Evolutionary conservation across 2,329 filamentous ascomycete species (phyloP).

Genomic region (Herpotrichia juniperi): DNA sequence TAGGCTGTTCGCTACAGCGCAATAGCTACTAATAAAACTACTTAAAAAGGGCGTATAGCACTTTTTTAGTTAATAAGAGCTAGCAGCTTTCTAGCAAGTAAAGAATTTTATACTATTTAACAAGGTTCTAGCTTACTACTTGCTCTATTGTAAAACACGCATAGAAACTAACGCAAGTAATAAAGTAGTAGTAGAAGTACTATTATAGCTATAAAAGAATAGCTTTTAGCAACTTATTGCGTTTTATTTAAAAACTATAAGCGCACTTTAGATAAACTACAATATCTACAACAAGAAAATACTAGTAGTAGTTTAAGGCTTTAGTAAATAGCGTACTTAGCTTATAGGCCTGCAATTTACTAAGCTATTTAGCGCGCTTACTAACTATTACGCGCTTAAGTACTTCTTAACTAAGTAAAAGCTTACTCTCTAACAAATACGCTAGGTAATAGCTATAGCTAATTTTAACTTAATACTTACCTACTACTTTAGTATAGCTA

Average conservation of each 20-base stretch:
- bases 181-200: not conserved
- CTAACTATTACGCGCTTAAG: too few species aligned
- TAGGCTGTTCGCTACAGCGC: too few species aligned
- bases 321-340: too few species aligned
- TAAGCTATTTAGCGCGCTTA: too few species aligned
- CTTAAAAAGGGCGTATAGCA: not conserved
- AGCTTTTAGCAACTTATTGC: not conserved
- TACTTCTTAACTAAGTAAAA: too few species aligned
- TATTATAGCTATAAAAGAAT: not conserved
- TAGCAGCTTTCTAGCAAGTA: not conserved
- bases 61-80: not conserved
- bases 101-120: not conserved
- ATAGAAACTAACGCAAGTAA: not conserved
- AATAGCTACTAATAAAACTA: not conserved
- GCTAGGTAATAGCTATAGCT: too few species aligned
- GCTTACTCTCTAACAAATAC: too few species aligned
- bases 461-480: too few species aligned
- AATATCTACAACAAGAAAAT: constrained; percentile 1
- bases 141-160: not conserved
- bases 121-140: too few species aligned
- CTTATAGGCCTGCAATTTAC: too few species aligned
- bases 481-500: too few species aligned
- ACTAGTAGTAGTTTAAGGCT: not conserved
- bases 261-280: not conserved
- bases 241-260: not conserved